A percentile compares a stretch with the other conserved stretches of the same genome.
These are phyloP conservation scores for Penicillium sp. DNA, from an alignment of 2,329 filamentous ascomycete genomes.

Conservation along the genomic window DNA sequence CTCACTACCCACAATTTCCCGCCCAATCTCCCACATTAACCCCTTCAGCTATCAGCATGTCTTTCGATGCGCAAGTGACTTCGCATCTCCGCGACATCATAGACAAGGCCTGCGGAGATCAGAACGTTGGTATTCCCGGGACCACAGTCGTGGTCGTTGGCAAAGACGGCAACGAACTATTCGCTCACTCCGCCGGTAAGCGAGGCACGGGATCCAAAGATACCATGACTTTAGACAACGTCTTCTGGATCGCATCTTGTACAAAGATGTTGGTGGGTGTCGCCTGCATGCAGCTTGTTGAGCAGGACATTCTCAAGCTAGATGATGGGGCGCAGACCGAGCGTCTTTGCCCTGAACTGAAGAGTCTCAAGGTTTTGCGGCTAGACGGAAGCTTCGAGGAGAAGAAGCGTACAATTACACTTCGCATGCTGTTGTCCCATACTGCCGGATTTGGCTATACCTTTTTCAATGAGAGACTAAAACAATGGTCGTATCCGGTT, in stretches of 20 bases:
- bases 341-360: neutral
- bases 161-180: neutral
- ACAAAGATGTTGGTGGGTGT: slow-evolving; percentile 48
- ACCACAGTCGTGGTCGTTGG: neutral
- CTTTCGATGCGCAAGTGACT: too few species aligned
- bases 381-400: neutral
- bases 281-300: slow-evolving; percentile 50
- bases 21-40: too few species aligned
- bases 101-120: too few species aligned
- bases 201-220: neutral
- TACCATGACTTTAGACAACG: neutral
- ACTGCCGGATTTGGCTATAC: neutral
- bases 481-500: slow-evolving; percentile 43
- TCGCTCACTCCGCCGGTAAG: neutral
- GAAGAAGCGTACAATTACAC: neutral
- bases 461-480: slow-evolving; percentile 51
- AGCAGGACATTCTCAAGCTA: slow-evolving; percentile 42
- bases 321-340: slow-evolving; percentile 35
- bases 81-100: too few species aligned
- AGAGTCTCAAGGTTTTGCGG: neutral
- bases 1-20: too few species aligned
- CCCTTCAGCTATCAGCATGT: too few species aligned
- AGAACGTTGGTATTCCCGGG: too few species aligned
- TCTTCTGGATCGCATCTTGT: slow-evolving; percentile 46
- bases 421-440: neutral